Percentiles rank a stretch among this genome's conserved stretches.
Conservation (phyloP, 805 yeast species). For the Zygoascus bituminiphila region DNA sequence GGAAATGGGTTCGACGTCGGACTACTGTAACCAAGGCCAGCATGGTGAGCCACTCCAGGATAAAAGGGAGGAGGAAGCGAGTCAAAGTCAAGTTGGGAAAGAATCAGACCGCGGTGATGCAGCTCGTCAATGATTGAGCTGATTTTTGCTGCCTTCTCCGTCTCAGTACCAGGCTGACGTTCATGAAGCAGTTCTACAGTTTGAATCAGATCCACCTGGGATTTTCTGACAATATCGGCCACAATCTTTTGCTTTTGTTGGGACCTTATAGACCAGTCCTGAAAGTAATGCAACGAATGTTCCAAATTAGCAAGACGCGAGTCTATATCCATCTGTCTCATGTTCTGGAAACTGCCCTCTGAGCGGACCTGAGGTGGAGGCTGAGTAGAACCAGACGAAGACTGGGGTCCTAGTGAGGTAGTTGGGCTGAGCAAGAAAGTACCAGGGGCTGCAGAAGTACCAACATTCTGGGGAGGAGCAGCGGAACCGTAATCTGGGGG, state of each 20-base stretch:
- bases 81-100: not conserved
- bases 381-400: not conserved
- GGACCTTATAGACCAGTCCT: not conserved
- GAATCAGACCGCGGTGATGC: not conserved
- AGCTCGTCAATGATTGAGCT: not conserved
- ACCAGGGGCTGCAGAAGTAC: not conserved
- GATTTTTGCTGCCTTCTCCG: not conserved
- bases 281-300: not conserved
- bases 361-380: not conserved
- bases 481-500: slow-evolving; percentile 12
- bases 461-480: slow-evolving; percentile 2
- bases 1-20: not conserved
- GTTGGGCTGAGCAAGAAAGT: not conserved
- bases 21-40: not conserved
- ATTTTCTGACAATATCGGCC: slow-evolving; percentile 10
- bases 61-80: not conserved
- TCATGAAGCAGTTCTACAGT: not conserved
- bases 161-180: not conserved
- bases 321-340: not conserved
- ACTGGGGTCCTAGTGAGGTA: not conserved
- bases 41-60: not conserved
- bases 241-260: slow-evolving; percentile 5
- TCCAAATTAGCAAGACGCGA: not conserved
- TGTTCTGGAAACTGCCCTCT: not conserved
- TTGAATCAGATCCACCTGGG: slow-evolving; percentile 12